Base-by-base conservation (phyloP, 2,329 filamentous ascomycete species). In the Verticillium albo-atrum region DNA sequence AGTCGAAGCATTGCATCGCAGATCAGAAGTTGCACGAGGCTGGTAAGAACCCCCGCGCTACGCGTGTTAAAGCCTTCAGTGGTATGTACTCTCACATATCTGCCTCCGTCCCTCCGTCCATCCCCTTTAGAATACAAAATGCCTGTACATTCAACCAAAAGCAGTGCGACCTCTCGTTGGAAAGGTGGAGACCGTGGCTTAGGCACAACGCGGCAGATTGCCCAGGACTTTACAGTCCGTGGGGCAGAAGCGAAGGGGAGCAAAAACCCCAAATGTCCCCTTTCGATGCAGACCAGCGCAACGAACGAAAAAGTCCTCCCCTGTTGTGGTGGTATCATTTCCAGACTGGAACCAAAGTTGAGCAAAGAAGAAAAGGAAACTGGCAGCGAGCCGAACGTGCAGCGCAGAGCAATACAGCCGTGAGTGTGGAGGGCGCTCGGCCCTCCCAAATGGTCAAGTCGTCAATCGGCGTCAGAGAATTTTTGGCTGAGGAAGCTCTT, bases 301-400 rank as follows among this genome's bases (percentile, higher is more conserved):
- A 26, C 25, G 34, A 42, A 42, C 23, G 20, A 55, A 14, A 14
- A 35, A n/a, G 20, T 42, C 32, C 12, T 30, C 54, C 35, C 20
- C 34, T 37, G 54, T n/a, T 55, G 42, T 56, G 56, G 59, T 64
- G 62, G 62, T 64, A 64, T 64, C 62, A 63, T 64, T 63, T 64
- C 59, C 62, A 56, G 58, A 61, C 61, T 58, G 61, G 59, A 61
- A 58, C 42, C 58, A 63, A 61, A 55, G 28, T 34, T 20, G n/a
- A 15, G 17, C 34, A 55, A 37, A 54, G 20, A 55, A 30, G 32
- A 50, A 55, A 56, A 35, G 55, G 28, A 47, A 55, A 26, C 32
- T 52, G 42, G 55, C 58, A 32, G 15, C 32, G 28, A 7, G 58
- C 56, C 56, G 27, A 37, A 37, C 47, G 56, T 58, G 27, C 28